Evolutionary conservation across 23 red algal genomes (phyloP), one percentile per base, ranked within the genome.

Genomic region (Gracilaria gracilis): DNA sequence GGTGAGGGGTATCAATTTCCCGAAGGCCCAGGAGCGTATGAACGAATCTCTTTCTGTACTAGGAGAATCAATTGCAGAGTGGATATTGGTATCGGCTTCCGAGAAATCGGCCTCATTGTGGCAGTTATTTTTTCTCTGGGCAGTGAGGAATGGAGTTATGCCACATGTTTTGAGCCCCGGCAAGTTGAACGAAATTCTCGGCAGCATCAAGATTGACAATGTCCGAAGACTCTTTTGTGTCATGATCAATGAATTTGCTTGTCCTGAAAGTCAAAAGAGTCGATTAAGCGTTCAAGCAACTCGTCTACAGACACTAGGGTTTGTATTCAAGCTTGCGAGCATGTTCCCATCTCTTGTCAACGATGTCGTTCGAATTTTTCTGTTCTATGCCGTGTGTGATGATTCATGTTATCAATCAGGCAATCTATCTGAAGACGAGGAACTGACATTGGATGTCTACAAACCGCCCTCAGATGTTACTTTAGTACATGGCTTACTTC

Each of bases 331-430:
- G 9, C 25, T 89, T 16, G 67, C 85, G 21, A 40, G 24, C 67
- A 42, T 32, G 33, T 50, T 55, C 17, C 67, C 48, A 21, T 34
- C 12, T 66, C 44, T 89, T 12, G 17, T 32, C 42, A 79, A 89
- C 14, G 85, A 89, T 53, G 34, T 80, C 19, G 69, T 89, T 27
- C 48, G 85, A 35, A 71, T 89, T 67, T 38, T 89, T 12, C 23
- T 67, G 17, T 39, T 79, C 19, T 89, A 79, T 36, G 46, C 51
- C 0, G 29, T 89, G 17, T 64, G 40, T 65, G 49, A 89, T 48
- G 61, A 78, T 50, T 35, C 37, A 42, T 50, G 55, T 54, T 64
- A 59, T 46, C 48, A 87, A 44, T 75, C 65, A 72, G 19, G 25
- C n/a, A 55, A n/a, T n/a, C n/a, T n/a, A n/a, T n/a, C n/a, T n/a